Evolutionary conservation across 768 basidiomycete species (phyloP), one percentile per base, ranked within the genome.

Genomic region (Boletellus sp.): DNA sequence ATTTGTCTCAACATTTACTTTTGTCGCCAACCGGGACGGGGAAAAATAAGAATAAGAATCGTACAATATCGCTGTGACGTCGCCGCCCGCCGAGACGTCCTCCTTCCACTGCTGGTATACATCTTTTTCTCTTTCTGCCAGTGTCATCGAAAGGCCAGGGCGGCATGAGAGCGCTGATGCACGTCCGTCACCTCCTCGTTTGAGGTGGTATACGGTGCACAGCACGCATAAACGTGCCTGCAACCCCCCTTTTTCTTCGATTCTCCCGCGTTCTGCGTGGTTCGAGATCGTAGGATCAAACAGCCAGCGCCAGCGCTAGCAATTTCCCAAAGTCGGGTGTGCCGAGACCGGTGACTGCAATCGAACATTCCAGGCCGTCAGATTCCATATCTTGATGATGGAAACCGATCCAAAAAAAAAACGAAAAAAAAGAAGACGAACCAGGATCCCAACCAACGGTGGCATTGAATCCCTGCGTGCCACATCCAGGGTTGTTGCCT

Each of bases 381-480:
- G 37, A n/a, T 48, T 32, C 55, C 23, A 51, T 42, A 38, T 51
- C 26, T 10, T 10, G 10, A 28, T 10, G 6, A 28, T 10, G 26
- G 26, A 28, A 28, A 8, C 26, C 3, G 9, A 11, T 28, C 9
- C 28, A 28, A 38, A 9, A 44, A 47, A n/a, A 22, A n/a, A 5
- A 37, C 35, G 2, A 39, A 38, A 19, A 42, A 26, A 24, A 36
- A 39, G 15, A 28, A 17, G 15, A 65, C 72, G 61, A 54, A 80
- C 80, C 73, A 31, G 81, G 76, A 68, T 83, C 81, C 81, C 82
- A 84, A 40, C 82, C 82, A 45, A 42, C 46, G n/a, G 77, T 75
- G 4, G 78, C 73, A 51, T 85, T 83, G 61, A 85, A 87, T 4
- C 85, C 85, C 19, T 63, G 58, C 2, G 84, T 86, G 5, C 83